Percentiles rank a stretch among this genome's conserved stretches.
Evolutionary conservation across 345 rosid species (phyloP).

Genomic region (Gossypium bickii): DNA sequence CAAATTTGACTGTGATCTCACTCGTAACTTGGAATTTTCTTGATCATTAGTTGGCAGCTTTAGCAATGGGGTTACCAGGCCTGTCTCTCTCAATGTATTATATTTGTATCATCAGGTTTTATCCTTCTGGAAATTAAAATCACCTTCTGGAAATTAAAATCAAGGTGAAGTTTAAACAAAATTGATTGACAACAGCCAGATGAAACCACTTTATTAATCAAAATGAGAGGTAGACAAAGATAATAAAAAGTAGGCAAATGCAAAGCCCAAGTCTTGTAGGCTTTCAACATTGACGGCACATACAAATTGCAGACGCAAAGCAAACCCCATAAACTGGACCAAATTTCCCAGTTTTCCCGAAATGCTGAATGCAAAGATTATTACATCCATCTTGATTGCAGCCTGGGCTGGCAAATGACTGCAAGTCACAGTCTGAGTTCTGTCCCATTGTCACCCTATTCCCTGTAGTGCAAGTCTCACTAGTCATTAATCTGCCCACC

Average conservation of each 20-base stretch:
- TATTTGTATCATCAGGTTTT: too few relatives aligned
- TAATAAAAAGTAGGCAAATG: too few relatives aligned
- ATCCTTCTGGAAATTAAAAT: too few relatives aligned
- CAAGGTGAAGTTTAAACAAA: too few relatives aligned
- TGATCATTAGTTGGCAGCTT: too few relatives aligned
- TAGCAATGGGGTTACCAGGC: too few relatives aligned
- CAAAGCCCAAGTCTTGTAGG: background rate
- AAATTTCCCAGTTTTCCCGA: slow-evolving; percentile 3
- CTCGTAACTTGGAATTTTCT: too few relatives aligned
- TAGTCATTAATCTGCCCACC: background rate
- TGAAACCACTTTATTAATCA: background rate
- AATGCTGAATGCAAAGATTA: background rate
- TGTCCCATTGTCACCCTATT: background rate
- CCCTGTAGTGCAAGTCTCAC: background rate
- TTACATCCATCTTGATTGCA: slow-evolving; percentile 2
- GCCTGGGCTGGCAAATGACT: background rate
- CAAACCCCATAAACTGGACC: background rate
- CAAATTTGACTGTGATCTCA: too few relatives aligned
- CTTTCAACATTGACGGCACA: background rate
- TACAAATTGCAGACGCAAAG: background rate
- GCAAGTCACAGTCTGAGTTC: background rate
- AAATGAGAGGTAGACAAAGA: background rate
- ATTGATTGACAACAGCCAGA: background rate
- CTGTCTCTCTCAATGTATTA: too few relatives aligned
- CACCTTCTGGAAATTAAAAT: too few relatives aligned